Evolutionary conservation across 768 basidiomycete genomes (phyloP), one percentile per base, ranked within the genome.

Genomic region (Coprinopsis cinerea): DNA sequence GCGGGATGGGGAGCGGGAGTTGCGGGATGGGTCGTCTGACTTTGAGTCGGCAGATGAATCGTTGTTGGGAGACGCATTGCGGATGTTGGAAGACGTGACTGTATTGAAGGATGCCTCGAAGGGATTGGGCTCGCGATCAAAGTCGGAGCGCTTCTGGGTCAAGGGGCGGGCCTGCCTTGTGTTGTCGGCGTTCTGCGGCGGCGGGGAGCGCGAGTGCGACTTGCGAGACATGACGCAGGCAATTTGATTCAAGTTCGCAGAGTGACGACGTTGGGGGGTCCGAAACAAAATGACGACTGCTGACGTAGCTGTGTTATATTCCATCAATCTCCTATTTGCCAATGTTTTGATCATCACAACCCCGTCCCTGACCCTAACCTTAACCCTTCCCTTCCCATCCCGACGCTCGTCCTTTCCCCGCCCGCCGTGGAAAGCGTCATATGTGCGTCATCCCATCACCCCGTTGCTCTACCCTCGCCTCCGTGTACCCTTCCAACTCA

Each of bases 21-120:
- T 59, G 45, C 44, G 58, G 24, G 57, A 45, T 23, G 53, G 23
- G 46, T 56, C 40, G n/a, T 48, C 44, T 44, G 66, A 63, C 42
- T 59, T 59, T 1, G 66, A 63, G 41, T 66, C 63, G 41, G 65
- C 60, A 47, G 66, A 66, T 5, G 68, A 55, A 52, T 61, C 55
- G 28, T 39, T 32, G 36, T n/a, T 35, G 40, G 68, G 62, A 36
- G 64, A 67, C 17, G 68, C 64, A 44, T 72, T 71, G 57, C 76
- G 72, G 53, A 79, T 69, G 53, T 81, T 79, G 18, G 78, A 75
- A 24, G 76, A 74, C 25, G 68, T 65, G 23, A 67, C 69, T 28
- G 85, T n/a, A n/a, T n/a, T 83, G 64, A 98, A 98, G 47, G 90
- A 93, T 67, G 92, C 89, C 62, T 99, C 95, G 61, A 96, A 96